phyloP scores from a whole-genome alignment of 768 basidiomycete species.

The Lactarius pseudohatsudake region DNA sequence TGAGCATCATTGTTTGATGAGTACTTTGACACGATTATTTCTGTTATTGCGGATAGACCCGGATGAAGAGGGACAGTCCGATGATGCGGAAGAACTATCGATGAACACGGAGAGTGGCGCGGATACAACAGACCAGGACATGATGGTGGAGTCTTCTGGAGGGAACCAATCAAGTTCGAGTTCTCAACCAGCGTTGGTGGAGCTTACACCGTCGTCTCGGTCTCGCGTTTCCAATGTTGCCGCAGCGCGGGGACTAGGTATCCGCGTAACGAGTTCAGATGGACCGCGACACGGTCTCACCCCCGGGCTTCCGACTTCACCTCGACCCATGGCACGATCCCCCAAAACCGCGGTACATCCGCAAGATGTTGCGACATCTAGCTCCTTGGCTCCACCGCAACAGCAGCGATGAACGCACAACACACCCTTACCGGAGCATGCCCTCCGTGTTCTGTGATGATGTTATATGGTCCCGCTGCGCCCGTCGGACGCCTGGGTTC shows the following conservation, averaged over 20 bases:
- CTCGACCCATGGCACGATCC: slow-evolving; percentile 33
- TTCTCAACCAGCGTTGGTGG: slow-evolving; percentile 36
- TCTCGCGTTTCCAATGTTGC: slow-evolving; percentile 26
- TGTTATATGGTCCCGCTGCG: slow-evolving; percentile 9
- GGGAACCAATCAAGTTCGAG: slow-evolving; percentile 30
- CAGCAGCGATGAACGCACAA: slow-evolving; percentile 10
- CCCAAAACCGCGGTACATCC: slow-evolving; percentile 18
- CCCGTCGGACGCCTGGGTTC: slow-evolving; percentile 5
- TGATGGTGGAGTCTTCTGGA: slow-evolving; percentile 34
- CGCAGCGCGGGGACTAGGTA: slow-evolving; percentile 28
- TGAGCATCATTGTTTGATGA: slow-evolving; percentile 4
- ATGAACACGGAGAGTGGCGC: slow-evolving; percentile 72
- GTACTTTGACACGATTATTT: slow-evolving; percentile 30
- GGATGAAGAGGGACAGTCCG: slow-evolving; percentile 60
- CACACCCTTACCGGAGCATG: slow-evolving; percentile 1
- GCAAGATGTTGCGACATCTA: slow-evolving; percentile 12
- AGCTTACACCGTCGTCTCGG: slow-evolving; percentile 5
- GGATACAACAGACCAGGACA: slow-evolving; percentile 61
- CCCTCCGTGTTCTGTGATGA: slow-evolving; percentile 15
- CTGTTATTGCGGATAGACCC: slow-evolving; percentile 36
- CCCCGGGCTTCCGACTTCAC: slow-evolving; percentile 31
- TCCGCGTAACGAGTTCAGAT: slow-evolving; percentile 29
- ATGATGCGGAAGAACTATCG: slow-evolving; percentile 68
- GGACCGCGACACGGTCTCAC: slow-evolving; percentile 30
- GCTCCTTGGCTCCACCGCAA: slow-evolving; percentile 8